These are phyloP conservation scores for Dactylonectria estremocensis DNA, from an alignment of 2,329 filamentous ascomycete genomes.

Conservation along the genomic window DNA sequence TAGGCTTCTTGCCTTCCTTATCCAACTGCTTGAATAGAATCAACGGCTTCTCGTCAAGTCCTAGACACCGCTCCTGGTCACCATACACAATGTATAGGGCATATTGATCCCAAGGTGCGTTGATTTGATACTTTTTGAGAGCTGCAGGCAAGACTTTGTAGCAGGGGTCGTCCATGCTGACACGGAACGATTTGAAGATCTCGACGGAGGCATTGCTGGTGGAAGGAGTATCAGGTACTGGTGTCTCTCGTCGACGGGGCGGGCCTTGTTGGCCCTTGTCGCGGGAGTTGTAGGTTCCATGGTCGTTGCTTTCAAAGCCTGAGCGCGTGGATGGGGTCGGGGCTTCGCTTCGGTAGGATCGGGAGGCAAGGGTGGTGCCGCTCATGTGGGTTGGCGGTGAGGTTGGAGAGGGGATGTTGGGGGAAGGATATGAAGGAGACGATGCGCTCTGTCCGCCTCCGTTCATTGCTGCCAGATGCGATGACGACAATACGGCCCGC, in stretches of 20 bases:
- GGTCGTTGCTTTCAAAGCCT: constrained; percentile 69
- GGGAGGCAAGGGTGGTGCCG: constrained; percentile 72
- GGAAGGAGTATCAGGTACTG: constrained; percentile 73
- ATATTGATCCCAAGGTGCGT: constrained; percentile 97
- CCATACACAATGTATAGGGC: constrained; percentile 98
- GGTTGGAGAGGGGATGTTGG: constrained; percentile 79
- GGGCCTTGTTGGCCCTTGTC: constrained; percentile 54
- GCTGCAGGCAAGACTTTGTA: constrained; percentile 97
- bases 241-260: constrained; percentile 73
- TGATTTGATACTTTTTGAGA: constrained; percentile 98
- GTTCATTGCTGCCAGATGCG: constrained; percentile 80
- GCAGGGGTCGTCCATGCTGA: constrained; percentile 98
- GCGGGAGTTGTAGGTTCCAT: constrained; percentile 49
- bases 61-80: constrained; percentile 96
- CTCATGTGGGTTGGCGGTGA: constrained; percentile 72
- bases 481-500: constrained; percentile 76
- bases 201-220: constrained; percentile 79
- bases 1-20: constrained; percentile 96
- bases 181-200: constrained; percentile 98
- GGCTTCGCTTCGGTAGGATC: constrained; percentile 72
- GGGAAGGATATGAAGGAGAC: constrained; percentile 70
- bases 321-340: constrained; percentile 68
- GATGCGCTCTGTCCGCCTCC: constrained; percentile 71
- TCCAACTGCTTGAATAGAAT: constrained; percentile 98
- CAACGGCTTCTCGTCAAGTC: constrained; percentile 91